These are phyloP conservation scores for Mastigamoeba balamuthi DNA, from an alignment of 78 protist genomes.

Conservation along the genomic window DNA sequence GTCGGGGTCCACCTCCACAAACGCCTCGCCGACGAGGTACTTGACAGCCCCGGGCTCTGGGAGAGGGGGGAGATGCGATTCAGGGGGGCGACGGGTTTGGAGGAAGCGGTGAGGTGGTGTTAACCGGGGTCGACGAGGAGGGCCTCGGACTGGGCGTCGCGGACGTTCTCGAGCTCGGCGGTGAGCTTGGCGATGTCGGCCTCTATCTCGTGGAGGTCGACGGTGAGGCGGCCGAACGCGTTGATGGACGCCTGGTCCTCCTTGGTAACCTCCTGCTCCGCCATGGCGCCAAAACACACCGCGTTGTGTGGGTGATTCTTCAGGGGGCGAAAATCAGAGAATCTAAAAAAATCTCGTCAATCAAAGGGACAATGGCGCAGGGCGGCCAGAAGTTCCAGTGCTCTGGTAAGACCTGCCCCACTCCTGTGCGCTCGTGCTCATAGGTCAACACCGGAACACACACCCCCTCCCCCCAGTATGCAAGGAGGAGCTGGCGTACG, in stretches of 20 bases:
- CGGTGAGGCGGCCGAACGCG: neutral
- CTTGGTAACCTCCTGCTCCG: neutral
- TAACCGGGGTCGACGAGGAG: neutral
- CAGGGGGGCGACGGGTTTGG: neutral
- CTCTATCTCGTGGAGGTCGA: neutral
- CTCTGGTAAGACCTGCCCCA: too few species aligned
- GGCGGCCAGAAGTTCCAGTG: too few species aligned
- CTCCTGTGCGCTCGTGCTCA: too few species aligned
- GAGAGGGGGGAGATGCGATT: neutral
- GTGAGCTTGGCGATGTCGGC: neutral
- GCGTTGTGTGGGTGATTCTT: too few species aligned
- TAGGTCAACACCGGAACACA: too few species aligned
- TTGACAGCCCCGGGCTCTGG: neutral
- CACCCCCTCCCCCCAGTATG: too few species aligned
- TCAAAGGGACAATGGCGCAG: too few species aligned
- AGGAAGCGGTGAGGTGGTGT: too few species aligned
- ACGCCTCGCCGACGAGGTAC: neutral
- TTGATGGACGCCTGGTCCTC: neutral
- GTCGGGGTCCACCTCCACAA: neutral
- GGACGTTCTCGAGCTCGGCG: neutral
- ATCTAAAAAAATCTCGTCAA: too few species aligned
- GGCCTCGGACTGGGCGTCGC: neutral
- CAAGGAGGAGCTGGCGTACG: too few species aligned
- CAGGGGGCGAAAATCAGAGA: too few species aligned
- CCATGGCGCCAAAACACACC: too few species aligned